Evolutionary conservation across 2,329 filamentous ascomycete genomes (phyloP), one percentile per base, ranked within the genome.

Genomic region (Gaeumannomyces sp.): DNA sequence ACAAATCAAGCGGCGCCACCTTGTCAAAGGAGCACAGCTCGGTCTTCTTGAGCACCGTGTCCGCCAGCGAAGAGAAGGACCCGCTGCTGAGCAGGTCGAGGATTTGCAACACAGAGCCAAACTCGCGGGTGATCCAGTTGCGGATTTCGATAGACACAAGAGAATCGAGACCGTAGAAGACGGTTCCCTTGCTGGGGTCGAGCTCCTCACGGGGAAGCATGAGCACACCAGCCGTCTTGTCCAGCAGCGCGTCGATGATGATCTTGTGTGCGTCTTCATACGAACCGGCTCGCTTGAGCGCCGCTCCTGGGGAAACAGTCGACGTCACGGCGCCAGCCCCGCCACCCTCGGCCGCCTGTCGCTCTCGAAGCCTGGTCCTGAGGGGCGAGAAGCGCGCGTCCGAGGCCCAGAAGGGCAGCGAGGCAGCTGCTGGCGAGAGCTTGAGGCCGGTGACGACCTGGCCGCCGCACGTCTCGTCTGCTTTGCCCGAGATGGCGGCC

Each of bases 61-160:
- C 65, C 1, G 65, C 66, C 31, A 67, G 60, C 10, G 65, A 61
- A 4, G 61, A 33, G 56, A 67, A 65, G 5, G 65, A 66, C 4
- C 65, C 66, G 62, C 66, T 67, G 57, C 63, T 65, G 25, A 67
- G 65, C 14, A 67, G 61, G n/a, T 67, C 66, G 13, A 67, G 62
- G 27, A 67, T 67, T 60, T 66, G 65, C 59, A 67, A 31, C 16
- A 63, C 63, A 10, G 66, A 65, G 10, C 65, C 66, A 27, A 67
- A 64, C 59, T 67, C 65, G n/a, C 66, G 53, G 6, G 66, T 67
- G 61, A 67, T 67, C 66, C 66, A 67, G 61, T 66, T 67, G 22
- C 66, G 63, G 64, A 67, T 67, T 60, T 67, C 66, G 50, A 67
- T 67, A 33, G 65, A 63, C 14, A 67, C 66, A 8, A 67, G 64